Evolutionary conservation across 129 eudicot species (phyloP), one percentile per base, ranked within the genome.

Genomic region (Lactuca saligna): DNA sequence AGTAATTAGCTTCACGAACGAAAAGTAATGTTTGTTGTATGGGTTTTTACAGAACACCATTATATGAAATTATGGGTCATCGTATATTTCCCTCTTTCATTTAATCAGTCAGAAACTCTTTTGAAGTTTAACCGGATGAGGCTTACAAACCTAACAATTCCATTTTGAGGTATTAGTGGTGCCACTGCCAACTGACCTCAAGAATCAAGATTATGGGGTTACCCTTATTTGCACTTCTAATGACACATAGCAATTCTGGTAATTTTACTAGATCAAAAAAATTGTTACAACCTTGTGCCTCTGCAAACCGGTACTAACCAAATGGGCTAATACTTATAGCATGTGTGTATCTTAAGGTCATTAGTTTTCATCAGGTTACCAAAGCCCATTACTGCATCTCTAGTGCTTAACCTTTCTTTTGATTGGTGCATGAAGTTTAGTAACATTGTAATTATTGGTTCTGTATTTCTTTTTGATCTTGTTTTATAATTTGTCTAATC

Each of bases 231-330:
- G 60, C 61, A 53, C 15, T 53, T 16, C 16, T 34, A 34, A 9
- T 2, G 3, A 20, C 4, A 29, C 38, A 46, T 25, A 29, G 14
- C 29, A 65, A 17, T 51, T 51, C 16, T 50, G 60, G 49, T 34
- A 51, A 66, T 33, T 32, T 39, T 49, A 41, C 15, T 8, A 12
- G 32, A 59, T 46, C 7, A n/a, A 32, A 44, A 66, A 31, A 32
- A 66, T 32, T 51, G 46, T 66, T 49, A 66, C 46, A 66, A 46
- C 32, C 46, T 66, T 32, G 71, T 32, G 20, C 71, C 34, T 49
- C 50, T 49, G 58, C 32, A 17, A 49, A 66, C 31, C 15, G 59
- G 31, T 31, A 31, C 42, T 13, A 12, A 65, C 59, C 14, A 51
- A 49, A 49, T 65, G 17, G 17, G 13, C 57, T 44, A 46, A 39